These are phyloP conservation scores for Conticribra weissflogii DNA, from an alignment of 108 stramenopile species.

Conservation along the genomic window DNA sequence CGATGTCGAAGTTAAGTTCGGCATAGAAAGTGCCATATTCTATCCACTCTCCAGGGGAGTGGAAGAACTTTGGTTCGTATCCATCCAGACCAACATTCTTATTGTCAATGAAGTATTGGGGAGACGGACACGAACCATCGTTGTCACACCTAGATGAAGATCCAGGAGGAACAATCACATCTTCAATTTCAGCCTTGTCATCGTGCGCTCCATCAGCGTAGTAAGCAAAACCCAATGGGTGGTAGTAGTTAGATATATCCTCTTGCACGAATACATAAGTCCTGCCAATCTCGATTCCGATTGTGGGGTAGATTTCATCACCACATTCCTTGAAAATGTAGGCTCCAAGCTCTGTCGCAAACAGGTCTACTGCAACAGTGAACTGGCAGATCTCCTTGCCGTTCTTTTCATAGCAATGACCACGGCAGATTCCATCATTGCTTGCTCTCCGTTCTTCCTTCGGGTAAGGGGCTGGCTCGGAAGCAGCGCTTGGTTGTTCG, in stretches of 20 bases:
- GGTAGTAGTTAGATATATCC: conserved; percentile 72
- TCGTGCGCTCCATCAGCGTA: conserved; percentile 34
- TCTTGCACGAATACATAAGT: conserved; percentile 83
- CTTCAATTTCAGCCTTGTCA: conserved; percentile 30
- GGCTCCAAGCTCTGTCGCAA: conserved; percentile 66
- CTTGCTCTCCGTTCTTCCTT: not conserved
- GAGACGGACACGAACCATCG: conserved; percentile 65
- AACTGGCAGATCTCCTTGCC: conserved; percentile 22
- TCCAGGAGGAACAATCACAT: conserved; percentile 50
- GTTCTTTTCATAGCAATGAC: conserved; percentile 9
- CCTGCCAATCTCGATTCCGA: conserved; percentile 76
- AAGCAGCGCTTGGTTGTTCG: not conserved
- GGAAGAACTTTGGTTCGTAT: conserved; percentile 87
- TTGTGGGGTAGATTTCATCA: conserved; percentile 69
- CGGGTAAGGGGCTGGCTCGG: not conserved
- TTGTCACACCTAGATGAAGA: conserved; percentile 34
- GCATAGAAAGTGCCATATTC: conserved; percentile 53
- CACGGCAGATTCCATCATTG: conserved; percentile 27
- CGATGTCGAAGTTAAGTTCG: conserved; percentile 43
- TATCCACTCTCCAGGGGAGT: conserved; percentile 70
- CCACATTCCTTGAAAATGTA: conserved; percentile 81
- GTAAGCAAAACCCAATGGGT: conserved; percentile 86
- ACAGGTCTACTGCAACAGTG: conserved; percentile 20
- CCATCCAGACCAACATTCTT: conserved; percentile 76
- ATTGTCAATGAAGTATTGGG: conserved; percentile 71